Evolutionary conservation across 768 basidiomycete species (phyloP), one percentile per base, ranked within the genome.

Genomic region (Daedaleopsis nitida): DNA sequence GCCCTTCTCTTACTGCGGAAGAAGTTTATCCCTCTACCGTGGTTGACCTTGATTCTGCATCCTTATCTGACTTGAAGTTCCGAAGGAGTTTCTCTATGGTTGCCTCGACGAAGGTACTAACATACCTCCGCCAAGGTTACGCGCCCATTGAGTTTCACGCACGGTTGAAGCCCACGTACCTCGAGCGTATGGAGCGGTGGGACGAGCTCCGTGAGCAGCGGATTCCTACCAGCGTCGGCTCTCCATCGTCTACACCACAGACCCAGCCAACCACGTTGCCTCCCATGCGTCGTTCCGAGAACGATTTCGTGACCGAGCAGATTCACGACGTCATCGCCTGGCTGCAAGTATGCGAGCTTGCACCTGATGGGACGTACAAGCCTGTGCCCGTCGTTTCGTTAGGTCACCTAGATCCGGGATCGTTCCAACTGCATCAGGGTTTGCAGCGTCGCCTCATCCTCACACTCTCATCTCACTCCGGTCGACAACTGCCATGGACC

Each of bases 61-160:
- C 89, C 0, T 76, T 91, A 32, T 90, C 91, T 3, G 89, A 92
- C 62, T 81, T 98, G 63, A 89, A 86, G 72, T 91, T 98, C 75
- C 85, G 92, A 32, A 85, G 91, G 37, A 88, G 83, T 43, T 91
- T 98, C 75, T 86, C 89, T 12, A 81, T 97, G 55, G 84, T 88
- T 23, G 84, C 89, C 32, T 86, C 89, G 9, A 78, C 86, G 35
- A 92, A 88, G 70, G 87, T 92, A 12, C 73, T 92, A 49, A 79
- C 77, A 27, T 86, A 95, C 70, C 73, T 98, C 42, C 82, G 84
- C 35, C 81, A 86, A 61, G 87, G 88, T 21, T 93, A 94, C 71
- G 92, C 89, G 2, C 88, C 89, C 1, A 83, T 99, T 68, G 93
- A 97, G 68, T 91, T 98, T 73, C 98, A 96, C 66, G 96, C 92